Evolutionary conservation across 139 green algal genomes (phyloP).

Genomic region (Chlorella sp.): DNA sequence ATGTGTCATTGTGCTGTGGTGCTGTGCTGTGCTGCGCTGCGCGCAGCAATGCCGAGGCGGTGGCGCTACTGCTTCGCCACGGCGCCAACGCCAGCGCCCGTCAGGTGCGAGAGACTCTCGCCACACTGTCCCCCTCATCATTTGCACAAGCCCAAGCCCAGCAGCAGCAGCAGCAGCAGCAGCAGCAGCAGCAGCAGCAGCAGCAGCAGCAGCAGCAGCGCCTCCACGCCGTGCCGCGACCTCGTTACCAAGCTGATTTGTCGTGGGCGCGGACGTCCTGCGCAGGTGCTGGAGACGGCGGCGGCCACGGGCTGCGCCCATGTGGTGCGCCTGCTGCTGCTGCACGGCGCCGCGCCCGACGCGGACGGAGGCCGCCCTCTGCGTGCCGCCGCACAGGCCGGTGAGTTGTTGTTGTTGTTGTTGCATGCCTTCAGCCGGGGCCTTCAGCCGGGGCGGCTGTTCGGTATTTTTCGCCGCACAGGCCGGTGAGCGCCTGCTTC

Average conservation of each 20-base stretch:
- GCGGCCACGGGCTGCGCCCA: neutral
- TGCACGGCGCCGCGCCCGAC: neutral
- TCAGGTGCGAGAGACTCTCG: conserved; percentile 1
- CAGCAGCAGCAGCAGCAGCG: no score
- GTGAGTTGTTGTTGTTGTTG: no score
- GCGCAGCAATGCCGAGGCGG: conserved; percentile 4
- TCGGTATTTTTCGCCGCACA: neutral
- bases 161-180: no score
- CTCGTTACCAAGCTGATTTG: no score
- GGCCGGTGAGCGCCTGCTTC: no score
- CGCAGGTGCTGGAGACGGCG: conserved; percentile 1
- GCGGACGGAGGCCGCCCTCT: conserved; percentile 2
- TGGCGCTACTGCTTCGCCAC: conserved; percentile 3
- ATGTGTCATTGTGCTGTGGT: neutral
- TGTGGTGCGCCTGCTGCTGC: conserved; percentile 3
- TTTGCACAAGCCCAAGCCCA: no score
- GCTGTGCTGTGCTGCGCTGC: neutral
- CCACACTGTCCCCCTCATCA: no score
- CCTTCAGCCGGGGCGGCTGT: no score
- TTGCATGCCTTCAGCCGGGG: no score
- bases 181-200: no score
- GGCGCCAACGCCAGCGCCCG: conserved; percentile 1
- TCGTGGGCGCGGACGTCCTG: no score
- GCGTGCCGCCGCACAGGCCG: neutral
- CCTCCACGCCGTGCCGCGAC: no score